Base-by-base conservation (phyloP, 352 stramenopile species). In the Phytopythium cucurbitacearum region DNA sequence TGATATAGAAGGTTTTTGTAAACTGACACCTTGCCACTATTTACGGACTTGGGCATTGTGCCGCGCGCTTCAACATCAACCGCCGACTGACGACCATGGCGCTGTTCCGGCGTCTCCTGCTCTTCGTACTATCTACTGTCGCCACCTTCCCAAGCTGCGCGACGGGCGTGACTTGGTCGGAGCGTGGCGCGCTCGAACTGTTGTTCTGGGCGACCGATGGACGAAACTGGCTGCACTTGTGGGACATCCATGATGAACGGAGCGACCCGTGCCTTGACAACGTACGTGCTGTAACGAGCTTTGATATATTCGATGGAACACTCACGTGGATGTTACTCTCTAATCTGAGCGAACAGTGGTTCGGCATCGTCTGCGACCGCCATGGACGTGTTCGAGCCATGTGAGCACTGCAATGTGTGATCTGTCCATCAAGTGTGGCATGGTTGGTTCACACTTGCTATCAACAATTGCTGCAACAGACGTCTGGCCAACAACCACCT, bases 121-220 rank as follows among this genome's bases (percentile, higher is more conserved):
- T 46, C 16, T 39, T 15, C 16, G 0, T 16, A 4, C n/a, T 32
- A 6, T 10, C 4, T 3, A 3, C 45, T 6, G 38, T 9, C 28
- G 11, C 11, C 1, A 38, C 48, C 10, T 4, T 28, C 21, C 21
- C 21, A 28, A 28, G 21, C 21, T 28, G 21, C 21, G 21, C 21
- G 21, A 28, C 21, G 21, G 21, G 21, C 21, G 42, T 70, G 15
- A 62, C 64, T 16, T 64, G 67, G 21, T 79, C 68, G 39, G 79
- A 87, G 49, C 68, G 70, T 12, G 80, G 80, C 12, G 80, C 75
- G n/a, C 64, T 90, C 7, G 80, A 87, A 57, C 33, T 85, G 39
- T 57, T 90, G 8, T 90, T 68, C 57, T 90, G 80, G 80, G 66
- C 75, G 13, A 86, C 76, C 0, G 51, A 81, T 11, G 80, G 80